Evolutionary conservation across 2,329 filamentous ascomycete species (phyloP).

Genomic region (Aspergillus tamarii): DNA sequence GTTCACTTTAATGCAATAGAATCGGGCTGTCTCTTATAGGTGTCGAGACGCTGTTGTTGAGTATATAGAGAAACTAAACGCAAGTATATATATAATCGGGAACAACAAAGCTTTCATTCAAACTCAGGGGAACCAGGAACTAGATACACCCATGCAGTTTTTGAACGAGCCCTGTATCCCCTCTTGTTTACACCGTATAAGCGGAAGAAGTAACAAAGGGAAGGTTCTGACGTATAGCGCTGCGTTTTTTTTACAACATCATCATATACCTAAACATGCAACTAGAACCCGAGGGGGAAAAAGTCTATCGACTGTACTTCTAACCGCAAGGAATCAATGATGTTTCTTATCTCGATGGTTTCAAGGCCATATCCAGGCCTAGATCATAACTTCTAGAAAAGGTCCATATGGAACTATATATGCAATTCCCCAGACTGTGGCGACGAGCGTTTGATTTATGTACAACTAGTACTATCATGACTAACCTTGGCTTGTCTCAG

Average conservation of each 20-base stretch:
- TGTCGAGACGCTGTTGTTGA: not conserved
- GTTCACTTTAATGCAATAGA: not conserved
- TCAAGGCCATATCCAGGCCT: not conserved
- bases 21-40: not conserved
- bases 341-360: not conserved
- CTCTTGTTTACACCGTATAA: not conserved
- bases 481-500: not conserved
- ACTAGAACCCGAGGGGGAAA: too few species aligned
- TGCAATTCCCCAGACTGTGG: not conserved
- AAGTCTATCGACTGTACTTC: not conserved
- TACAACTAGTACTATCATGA: not conserved
- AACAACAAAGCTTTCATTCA: not conserved
- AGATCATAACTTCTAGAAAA: not conserved
- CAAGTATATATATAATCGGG: not conserved
- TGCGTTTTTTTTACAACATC: not conserved
- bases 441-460: not conserved
- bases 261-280: not conserved
- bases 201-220: not conserved
- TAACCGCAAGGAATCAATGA: not conserved
- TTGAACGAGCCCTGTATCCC: not conserved
- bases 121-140: not conserved
- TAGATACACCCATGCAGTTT: not conserved
- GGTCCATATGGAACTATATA: not conserved
- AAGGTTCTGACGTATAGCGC: not conserved
- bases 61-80: not conserved